Evolutionary conservation across 2,329 filamentous ascomycete species (phyloP), one percentile per base, ranked within the genome.

Genomic region (Nakataea oryzae): DNA sequence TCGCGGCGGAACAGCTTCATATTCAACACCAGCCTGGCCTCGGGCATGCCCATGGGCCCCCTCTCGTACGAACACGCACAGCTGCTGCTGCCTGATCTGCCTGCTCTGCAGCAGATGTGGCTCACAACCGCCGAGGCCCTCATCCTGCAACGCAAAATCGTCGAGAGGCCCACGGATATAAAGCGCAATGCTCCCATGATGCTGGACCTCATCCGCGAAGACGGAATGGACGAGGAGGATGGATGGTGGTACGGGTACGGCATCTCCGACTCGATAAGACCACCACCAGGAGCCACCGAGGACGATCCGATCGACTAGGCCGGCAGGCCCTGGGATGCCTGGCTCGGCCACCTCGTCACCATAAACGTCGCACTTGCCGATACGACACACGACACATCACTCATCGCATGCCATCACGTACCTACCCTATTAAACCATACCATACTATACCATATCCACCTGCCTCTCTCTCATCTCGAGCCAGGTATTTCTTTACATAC

Each of bases 171-270:
- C 0, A 75, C 81, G 63, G 82, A 87, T 64, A 88, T 88, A 66
- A 85, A 85, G 69, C 79, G 85, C 54, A 87, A 87, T 62, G 81
- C 81, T 14, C 79, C 84, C 65, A 81, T 87, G 28, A 79, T 88
- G 73, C 72, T 86, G 62, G 83, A 87, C 64, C 74, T 88, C n/a
- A 87, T 88, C 65, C 79, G 81, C 59, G 84, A 87, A 64, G 82
- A 86, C 62, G 83, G 81, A 24, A 72, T 80, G 26, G 79, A 80
- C 26, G 80, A 84, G 62, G 79, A 85, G 69, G 85, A 87, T 64
- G 81, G 86, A 66, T 87, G 85, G 83, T 80, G 80, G 75, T 86
- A 86, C 66, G 82, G 83, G 57, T 78, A 77, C 60, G 74, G 73
- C 41, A 77, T 78, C 2, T 78, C 81, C n/a, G 80, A 81, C 34